Percentiles rank a stretch among this genome's conserved stretches.
Conservation (phyloP, 2,329 filamentous ascomycete genomes). For the Aciculosporium take region DNA sequence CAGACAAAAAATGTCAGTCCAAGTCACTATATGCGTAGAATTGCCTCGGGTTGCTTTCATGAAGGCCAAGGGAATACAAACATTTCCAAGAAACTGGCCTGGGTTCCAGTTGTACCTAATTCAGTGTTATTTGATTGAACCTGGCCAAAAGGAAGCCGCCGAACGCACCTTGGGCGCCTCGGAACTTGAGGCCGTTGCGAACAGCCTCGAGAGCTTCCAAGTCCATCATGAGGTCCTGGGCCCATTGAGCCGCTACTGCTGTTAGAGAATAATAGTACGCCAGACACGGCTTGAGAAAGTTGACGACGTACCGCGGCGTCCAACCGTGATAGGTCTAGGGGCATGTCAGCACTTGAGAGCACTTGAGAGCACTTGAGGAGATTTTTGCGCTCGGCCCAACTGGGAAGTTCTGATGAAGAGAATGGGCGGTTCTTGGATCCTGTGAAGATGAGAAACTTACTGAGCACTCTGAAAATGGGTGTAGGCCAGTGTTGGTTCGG, state of each 20-base stretch:
- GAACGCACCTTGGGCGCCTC: conserved; percentile 40
- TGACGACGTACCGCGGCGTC: conserved; percentile 8
- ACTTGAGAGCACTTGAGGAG: neutral
- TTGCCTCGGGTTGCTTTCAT: neutral
- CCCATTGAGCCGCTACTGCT: conserved; percentile 44
- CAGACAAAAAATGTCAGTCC: neutral
- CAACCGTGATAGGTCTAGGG: conserved; percentile 9
- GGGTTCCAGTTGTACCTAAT: conserved; percentile 57
- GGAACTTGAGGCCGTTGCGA: conserved; percentile 55
- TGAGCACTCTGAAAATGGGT: conserved; percentile 58
- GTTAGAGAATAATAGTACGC: neutral
- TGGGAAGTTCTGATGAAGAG: neutral
- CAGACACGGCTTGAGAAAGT: conserved; percentile 20
- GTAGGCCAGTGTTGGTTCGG: conserved; percentile 56
- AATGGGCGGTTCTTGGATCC: neutral
- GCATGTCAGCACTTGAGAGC: conserved; percentile 1
- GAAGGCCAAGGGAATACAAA: conserved; percentile 5
- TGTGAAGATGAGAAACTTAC: conserved; percentile 3
- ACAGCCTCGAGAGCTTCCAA: conserved; percentile 58
- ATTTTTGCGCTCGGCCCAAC: neutral
- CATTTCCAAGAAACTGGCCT: conserved; percentile 51
- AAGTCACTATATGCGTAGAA: neutral
- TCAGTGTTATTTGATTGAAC: conserved; percentile 36
- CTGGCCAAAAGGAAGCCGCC: neutral
- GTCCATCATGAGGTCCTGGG: conserved; percentile 51